Evolutionary conservation across 129 eudicot species (phyloP).

Genomic region (Saussurea involucrata): DNA sequence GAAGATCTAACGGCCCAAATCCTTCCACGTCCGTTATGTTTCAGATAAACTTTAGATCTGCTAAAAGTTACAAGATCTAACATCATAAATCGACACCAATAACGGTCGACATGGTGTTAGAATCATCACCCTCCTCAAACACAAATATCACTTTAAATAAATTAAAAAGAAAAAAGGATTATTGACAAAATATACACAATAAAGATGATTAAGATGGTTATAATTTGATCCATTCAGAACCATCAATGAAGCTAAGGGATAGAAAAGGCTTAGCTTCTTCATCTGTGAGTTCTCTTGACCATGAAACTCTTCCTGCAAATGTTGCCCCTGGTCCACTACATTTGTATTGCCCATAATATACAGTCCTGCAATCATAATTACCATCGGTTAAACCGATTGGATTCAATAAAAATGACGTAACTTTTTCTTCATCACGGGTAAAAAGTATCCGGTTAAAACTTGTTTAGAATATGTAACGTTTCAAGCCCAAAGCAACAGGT

Average conservation of each 20-base stretch:
- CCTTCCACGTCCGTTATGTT: background rate
- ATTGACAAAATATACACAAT: slow-evolving; percentile 20
- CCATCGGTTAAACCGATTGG: background rate
- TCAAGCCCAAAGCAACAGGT: background rate
- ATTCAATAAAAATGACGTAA: background rate
- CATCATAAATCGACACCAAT: slow-evolving; percentile 7
- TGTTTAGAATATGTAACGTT: too few species aligned
- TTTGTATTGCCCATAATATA: slow-evolving; percentile 94
- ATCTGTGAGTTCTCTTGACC: slow-evolving; percentile 91
- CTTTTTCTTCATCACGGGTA: too few species aligned
- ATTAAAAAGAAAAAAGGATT: background rate
- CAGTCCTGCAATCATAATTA: slow-evolving; percentile 57
- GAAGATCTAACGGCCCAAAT: background rate
- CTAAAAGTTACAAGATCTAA: slow-evolving; percentile 14
- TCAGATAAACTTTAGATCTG: slow-evolving; percentile 4
- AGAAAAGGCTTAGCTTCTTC: slow-evolving; percentile 97
- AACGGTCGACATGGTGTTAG: slow-evolving; percentile 9
- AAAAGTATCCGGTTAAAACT: background rate
- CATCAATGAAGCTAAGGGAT: slow-evolving; percentile 92
- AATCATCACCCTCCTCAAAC: slow-evolving; percentile 3
- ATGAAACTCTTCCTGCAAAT: slow-evolving; percentile 94
- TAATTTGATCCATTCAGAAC: slow-evolving; percentile 80
- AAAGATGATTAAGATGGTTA: slow-evolving; percentile 13
- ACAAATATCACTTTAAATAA: background rate
- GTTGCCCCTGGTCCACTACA: slow-evolving; percentile 93